These are phyloP conservation scores for Acrasis kona DNA, from an alignment of 78 protist genomes.

Conservation along the genomic window DNA sequence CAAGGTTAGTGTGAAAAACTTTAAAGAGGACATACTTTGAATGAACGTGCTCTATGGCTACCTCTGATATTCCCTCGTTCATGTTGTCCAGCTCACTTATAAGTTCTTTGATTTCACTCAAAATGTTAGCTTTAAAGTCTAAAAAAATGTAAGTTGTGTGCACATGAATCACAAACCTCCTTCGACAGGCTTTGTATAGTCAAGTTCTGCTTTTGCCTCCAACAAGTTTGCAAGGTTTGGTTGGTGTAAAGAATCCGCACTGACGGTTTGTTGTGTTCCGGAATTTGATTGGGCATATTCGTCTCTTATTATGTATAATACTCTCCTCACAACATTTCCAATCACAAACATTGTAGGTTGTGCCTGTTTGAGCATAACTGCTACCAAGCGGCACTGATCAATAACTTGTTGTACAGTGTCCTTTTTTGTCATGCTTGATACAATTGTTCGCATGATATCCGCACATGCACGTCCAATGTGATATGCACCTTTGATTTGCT, in stretches of 20 bases:
- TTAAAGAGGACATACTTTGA: not conserved
- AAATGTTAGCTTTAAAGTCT: not conserved
- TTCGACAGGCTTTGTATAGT: not conserved
- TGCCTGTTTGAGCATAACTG: not conserved
- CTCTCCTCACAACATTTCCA: not conserved
- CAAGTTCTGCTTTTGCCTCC: not conserved
- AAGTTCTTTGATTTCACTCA: not conserved
- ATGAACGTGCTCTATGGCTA: not conserved
- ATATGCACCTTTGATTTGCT: too few relatives aligned
- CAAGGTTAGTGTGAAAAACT: too few relatives aligned
- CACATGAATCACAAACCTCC: too few relatives aligned
- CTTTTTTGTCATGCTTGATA: not conserved
- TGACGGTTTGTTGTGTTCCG: not conserved
- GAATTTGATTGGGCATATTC: not conserved
- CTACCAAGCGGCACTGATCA: not conserved
- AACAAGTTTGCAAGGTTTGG: not conserved
- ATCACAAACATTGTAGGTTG: not conserved
- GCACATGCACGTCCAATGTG: too few relatives aligned
- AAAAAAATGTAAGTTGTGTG: too few relatives aligned
- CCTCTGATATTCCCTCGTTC: not conserved
- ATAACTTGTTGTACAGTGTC: not conserved
- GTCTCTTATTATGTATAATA: not conserved
- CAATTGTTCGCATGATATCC: not conserved
- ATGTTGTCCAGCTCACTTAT: not conserved
- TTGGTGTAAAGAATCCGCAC: not conserved